A percentile compares a stretch with the other conserved stretches of the same genome.
These are phyloP conservation scores for Dryas alaskensis DNA, from an alignment of 306 rosid genomes.

Conservation along the genomic window DNA sequence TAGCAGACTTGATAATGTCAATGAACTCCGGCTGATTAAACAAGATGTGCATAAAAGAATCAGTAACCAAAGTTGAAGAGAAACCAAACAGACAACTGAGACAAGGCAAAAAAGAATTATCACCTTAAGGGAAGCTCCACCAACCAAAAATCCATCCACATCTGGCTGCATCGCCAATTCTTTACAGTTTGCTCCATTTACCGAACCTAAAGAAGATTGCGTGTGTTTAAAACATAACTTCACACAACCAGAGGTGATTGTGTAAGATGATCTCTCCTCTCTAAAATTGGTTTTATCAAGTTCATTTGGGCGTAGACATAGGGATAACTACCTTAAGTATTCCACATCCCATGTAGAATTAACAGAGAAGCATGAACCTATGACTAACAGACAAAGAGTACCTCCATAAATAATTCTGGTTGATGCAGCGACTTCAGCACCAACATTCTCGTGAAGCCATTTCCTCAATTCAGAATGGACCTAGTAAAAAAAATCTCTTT, in stretches of 20 bases:
- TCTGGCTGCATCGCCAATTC: conserved; percentile 83
- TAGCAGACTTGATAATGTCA: conserved; percentile 77
- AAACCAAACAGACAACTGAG: conserved; percentile 15
- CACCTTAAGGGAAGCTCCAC: conserved; percentile 93
- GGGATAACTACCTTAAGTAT: background rate
- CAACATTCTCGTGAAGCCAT: conserved; percentile 60
- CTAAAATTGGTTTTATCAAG: background rate
- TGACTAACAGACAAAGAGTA: conserved; percentile 22
- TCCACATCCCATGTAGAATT: background rate
- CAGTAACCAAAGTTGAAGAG: conserved; percentile 14
- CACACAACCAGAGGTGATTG: background rate
- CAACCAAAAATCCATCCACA: conserved; percentile 92
- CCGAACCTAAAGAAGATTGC: conserved; percentile 59
- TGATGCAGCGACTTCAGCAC: conserved; percentile 63
- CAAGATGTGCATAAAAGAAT: background rate
- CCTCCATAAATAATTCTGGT: conserved; percentile 92
- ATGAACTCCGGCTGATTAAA: conserved; percentile 64
- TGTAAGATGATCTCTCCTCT: background rate
- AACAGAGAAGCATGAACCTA: background rate
- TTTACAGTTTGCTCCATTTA: conserved; percentile 79
- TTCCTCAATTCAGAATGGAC: conserved; percentile 86
- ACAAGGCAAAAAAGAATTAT: background rate
- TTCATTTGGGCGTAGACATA: background rate
- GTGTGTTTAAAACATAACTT: background rate
- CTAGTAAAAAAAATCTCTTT: conserved; percentile 20